Evolutionary conservation across 495 filamentous ascomycete genomes (phyloP), one percentile per base, ranked within the genome.

Genomic region (Podospora tetraspora): DNA sequence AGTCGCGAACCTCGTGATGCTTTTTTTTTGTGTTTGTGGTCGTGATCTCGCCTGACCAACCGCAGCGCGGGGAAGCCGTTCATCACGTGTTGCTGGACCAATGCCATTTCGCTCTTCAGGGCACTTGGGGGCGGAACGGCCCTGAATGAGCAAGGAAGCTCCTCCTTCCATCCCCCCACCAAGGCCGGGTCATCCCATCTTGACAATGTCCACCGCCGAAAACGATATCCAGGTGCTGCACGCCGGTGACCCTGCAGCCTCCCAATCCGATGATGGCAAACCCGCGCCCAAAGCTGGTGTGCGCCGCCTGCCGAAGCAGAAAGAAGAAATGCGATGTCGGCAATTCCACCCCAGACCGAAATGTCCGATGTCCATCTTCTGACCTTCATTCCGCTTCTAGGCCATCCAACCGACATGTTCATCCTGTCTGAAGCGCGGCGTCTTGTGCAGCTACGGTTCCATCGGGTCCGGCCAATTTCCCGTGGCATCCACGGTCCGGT

Each of bases 251-350:
- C 43, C 12, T 52, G 16, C 43, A 52, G 43, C 8, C 19, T 8
- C 19, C 19, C 43, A 19, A 52, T 52, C 19, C 19, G 43, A 52
- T 5, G 6, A 52, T 52, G 43, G 43, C 16, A 1, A 52, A n/a
- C 43, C 8, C 25, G 27, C 57, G 64, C 3, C 52, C 58, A 23
- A 66, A 66, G 57, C 16, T 43, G 0, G 57, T 66, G 10, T 66
- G 64, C 24, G 29, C 52, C 19, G 64, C 64, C 32, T 66, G 64
- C 19, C 64, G 64, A 10, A 56, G 52, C 16, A 57, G 64, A 32
- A 66, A 66, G 56, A 66, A 66, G 29, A 66, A 66, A 59, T 66
- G 64, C 27, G 64, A 66, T 37, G 64, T 66, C 16, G 22, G 64
- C 37, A 21, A 8, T 32, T 64, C 8, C 23, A 22, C 11, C 22